These are phyloP conservation scores for Trichophaea hybrida DNA, from an alignment of 2,329 filamentous ascomycete genomes.

Conservation along the genomic window DNA sequence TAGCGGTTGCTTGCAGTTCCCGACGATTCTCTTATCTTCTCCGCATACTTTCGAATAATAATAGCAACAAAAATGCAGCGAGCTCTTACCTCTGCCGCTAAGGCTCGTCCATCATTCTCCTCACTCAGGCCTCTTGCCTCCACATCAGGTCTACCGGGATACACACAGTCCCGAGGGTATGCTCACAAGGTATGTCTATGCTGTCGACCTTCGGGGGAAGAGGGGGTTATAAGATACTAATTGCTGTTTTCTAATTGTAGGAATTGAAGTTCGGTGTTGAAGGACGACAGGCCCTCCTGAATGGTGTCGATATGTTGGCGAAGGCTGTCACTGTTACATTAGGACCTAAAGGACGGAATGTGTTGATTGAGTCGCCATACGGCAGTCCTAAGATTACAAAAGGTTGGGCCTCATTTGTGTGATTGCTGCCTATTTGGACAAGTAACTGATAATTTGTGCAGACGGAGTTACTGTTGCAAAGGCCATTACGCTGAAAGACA, in stretches of 20 bases:
- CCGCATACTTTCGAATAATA: slow-evolving; percentile 5
- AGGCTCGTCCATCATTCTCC: slow-evolving; percentile 65
- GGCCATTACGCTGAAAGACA: slow-evolving; percentile 88
- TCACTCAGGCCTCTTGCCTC: slow-evolving; percentile 35
- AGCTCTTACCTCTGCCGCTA: slow-evolving; percentile 66
- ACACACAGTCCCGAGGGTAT: slow-evolving; percentile 73
- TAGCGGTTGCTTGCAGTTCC: slow-evolving; percentile 7
- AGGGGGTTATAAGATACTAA: slow-evolving; percentile 6
- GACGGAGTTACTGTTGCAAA: slow-evolving; percentile 73
- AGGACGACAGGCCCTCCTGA: slow-evolving; percentile 71
- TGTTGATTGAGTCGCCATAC: slow-evolving; percentile 95
- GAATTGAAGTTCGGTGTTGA: slow-evolving; percentile 98
- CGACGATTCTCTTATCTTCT: background rate
- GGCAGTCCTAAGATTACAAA: slow-evolving; percentile 99
- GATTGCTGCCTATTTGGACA: background rate
- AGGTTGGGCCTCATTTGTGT: slow-evolving; percentile 43
- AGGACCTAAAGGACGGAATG: slow-evolving; percentile 95
- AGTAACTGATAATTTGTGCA: slow-evolving; percentile 30
- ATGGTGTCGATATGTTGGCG: slow-evolving; percentile 91
- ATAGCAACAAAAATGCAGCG: slow-evolving; percentile 65
- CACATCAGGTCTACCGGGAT: slow-evolving; percentile 46
- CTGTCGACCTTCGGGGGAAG: slow-evolving; percentile 6
- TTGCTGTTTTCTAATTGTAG: slow-evolving; percentile 35
- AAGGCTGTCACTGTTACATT: slow-evolving; percentile 92
- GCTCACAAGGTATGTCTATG: slow-evolving; percentile 70